These are phyloP conservation scores for Leucogyrophana mollusca DNA, from an alignment of 768 basidiomycete genomes.

Conservation along the genomic window DNA sequence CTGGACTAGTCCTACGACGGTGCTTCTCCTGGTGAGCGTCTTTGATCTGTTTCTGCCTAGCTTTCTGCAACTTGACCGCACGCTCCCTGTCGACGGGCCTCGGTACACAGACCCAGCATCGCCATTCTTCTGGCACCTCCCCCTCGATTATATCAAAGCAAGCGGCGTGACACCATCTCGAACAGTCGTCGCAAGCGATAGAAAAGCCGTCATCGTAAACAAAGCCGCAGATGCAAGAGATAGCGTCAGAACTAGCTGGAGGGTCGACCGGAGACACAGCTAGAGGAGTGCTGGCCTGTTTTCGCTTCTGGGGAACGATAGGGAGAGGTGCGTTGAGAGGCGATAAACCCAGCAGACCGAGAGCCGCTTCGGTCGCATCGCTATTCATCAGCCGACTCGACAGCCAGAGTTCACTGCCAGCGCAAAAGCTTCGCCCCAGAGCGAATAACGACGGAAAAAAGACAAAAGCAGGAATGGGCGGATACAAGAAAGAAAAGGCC, in stretches of 20 bases:
- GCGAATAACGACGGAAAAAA: neutral
- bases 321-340: slow-evolving; percentile 32
- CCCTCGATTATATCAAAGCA: slow-evolving; percentile 65
- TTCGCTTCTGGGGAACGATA: slow-evolving; percentile 43
- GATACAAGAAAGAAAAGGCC: no score
- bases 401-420: neutral
- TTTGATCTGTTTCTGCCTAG: slow-evolving; percentile 34
- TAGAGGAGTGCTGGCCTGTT: slow-evolving; percentile 17
- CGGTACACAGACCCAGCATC: slow-evolving; percentile 69
- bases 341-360: slow-evolving; percentile 54
- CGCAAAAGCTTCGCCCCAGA: no score
- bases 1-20: slow-evolving; percentile 36
- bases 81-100: slow-evolving; percentile 45
- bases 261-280: neutral
- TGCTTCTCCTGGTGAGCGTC: slow-evolving; percentile 13
- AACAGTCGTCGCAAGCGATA: slow-evolving; percentile 82
- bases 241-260: slow-evolving; percentile 42
- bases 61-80: slow-evolving; percentile 45
- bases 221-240: slow-evolving; percentile 74
- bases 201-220: slow-evolving; percentile 80
- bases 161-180: slow-evolving; percentile 80
- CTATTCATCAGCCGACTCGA: slow-evolving; percentile 36
- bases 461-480: neutral
- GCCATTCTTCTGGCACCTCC: slow-evolving; percentile 70
- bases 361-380: slow-evolving; percentile 60